These are phyloP conservation scores for Pythium utonaiense DNA, from an alignment of 352 stramenopile species.

Conservation along the genomic window DNA sequence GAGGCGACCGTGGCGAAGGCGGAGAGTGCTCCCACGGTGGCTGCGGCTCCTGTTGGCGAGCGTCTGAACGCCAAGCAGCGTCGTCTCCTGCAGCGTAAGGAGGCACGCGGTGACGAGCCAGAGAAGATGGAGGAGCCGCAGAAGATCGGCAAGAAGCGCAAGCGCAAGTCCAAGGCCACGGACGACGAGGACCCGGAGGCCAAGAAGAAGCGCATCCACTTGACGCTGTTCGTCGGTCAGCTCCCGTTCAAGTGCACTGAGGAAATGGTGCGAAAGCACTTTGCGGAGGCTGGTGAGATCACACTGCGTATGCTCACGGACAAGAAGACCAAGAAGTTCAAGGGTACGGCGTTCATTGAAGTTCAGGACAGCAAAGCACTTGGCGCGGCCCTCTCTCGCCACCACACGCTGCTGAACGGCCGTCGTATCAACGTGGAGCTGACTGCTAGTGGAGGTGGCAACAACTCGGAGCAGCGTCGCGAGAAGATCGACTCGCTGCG, in stretches of 20 bases:
- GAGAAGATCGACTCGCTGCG: conserved; percentile 66
- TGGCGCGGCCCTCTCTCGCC: conserved; percentile 66
- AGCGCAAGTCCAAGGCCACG: conserved; percentile 30
- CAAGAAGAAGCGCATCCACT: conserved; percentile 79
- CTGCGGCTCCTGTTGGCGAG: conserved; percentile 7
- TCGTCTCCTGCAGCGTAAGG: conserved; percentile 45
- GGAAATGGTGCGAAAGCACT: conserved; percentile 60
- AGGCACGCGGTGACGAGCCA: conserved; percentile 33
- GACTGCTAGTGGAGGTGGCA: conserved; percentile 74
- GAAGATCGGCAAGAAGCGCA: conserved; percentile 44
- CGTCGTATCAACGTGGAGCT: conserved; percentile 88
- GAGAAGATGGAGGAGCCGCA: conserved; percentile 22
- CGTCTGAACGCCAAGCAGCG: conserved; percentile 53
- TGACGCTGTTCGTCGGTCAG: conserved; percentile 84
- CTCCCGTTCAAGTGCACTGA: conserved; percentile 76
- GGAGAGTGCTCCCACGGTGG: background rate
- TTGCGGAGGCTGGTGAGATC: conserved; percentile 71
- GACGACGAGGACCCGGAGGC: conserved; percentile 19
- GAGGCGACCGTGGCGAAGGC: background rate
- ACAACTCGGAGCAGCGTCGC: conserved; percentile 73
- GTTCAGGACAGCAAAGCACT: conserved; percentile 81
- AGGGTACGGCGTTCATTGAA: conserved; percentile 84
- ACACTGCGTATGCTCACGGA: conserved; percentile 79
- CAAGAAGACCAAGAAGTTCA: conserved; percentile 81
- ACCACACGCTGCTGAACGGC: conserved; percentile 76